phyloP scores from a whole-genome alignment of 345 rosid species.

The Eucalyptus marginata region DNA sequence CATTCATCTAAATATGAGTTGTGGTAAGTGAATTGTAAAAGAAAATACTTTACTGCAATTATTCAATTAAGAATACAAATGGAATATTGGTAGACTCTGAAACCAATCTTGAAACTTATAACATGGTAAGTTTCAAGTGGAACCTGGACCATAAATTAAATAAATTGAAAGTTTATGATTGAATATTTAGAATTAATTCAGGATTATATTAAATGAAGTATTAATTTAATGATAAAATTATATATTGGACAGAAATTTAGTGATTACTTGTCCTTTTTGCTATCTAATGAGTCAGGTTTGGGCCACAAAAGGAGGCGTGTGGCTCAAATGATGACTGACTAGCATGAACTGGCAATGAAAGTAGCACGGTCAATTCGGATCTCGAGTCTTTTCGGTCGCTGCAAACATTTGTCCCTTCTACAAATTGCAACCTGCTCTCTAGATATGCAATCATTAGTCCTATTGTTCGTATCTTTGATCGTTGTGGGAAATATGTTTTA shows the following conservation, averaged over 20 bases:
- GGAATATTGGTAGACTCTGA: rapidly evolving
- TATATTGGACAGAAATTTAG: too few species aligned
- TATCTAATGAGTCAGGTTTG: not conserved
- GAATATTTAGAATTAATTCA: too few species aligned
- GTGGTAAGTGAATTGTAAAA: too few species aligned
- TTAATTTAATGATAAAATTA: too few species aligned
- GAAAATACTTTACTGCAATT: too few species aligned
- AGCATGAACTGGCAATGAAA: not conserved
- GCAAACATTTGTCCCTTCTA: not conserved
- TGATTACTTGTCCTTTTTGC: not conserved
- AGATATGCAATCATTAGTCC: not conserved
- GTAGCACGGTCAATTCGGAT: not conserved
- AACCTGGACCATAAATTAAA: too few species aligned
- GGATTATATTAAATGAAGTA: too few species aligned
- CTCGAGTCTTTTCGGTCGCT: not conserved
- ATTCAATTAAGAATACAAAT: rapidly evolving
- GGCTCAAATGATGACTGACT: not conserved
- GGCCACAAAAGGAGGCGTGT: not conserved
- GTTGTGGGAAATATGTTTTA: not conserved
- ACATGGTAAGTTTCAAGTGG: too few species aligned
- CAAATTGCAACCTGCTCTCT: not conserved
- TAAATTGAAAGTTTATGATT: too few species aligned
- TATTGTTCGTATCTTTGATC: not conserved
- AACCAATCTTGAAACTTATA: rapidly evolving
- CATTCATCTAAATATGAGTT: rapidly evolving